Evolutionary conservation across 2,329 filamentous ascomycete species (phyloP).

Genomic region (Parafenestella ontariensis): DNA sequence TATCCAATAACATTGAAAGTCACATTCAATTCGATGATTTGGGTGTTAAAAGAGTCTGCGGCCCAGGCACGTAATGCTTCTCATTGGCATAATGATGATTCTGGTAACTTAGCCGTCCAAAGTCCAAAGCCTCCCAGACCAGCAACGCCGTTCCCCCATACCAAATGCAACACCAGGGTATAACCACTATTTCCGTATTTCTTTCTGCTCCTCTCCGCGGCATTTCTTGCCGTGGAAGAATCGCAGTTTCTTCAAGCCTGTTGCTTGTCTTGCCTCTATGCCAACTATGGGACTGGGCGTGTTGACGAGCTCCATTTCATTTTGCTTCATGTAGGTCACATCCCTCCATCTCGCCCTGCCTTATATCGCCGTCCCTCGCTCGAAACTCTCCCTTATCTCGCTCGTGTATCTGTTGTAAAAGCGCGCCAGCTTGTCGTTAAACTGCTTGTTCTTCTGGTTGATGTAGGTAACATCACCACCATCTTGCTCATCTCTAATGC

Average conservation of each 20-base stretch:
- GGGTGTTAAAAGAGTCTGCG: background rate
- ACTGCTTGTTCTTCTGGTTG: conserved; percentile 99
- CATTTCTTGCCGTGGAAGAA: background rate
- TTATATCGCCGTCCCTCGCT: conserved; percentile 93
- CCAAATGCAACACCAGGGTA: conserved; percentile 31
- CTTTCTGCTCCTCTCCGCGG: background rate
- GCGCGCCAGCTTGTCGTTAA: conserved; percentile 93
- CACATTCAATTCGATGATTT: background rate
- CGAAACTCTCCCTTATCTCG: conserved; percentile 96
- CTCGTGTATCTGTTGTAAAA: conserved; percentile 99
- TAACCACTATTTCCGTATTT: conserved; percentile 14
- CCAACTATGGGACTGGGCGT: background rate
- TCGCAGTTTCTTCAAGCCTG: background rate
- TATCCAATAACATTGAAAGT: conserved; percentile 7
- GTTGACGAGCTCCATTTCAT: background rate
- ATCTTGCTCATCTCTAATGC: conserved; percentile 72
- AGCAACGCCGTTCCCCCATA: conserved; percentile 8
- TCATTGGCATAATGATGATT: background rate
- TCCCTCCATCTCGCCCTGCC: background rate
- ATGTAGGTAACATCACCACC: conserved; percentile 96
- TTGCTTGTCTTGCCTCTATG: background rate
- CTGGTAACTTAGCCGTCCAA: background rate
- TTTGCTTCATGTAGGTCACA: background rate
- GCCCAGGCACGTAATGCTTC: background rate
- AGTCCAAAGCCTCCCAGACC: background rate